phyloP scores from a whole-genome alignment of 2,329 filamentous ascomycete genomes.

The Pezicula radicicola region DNA sequence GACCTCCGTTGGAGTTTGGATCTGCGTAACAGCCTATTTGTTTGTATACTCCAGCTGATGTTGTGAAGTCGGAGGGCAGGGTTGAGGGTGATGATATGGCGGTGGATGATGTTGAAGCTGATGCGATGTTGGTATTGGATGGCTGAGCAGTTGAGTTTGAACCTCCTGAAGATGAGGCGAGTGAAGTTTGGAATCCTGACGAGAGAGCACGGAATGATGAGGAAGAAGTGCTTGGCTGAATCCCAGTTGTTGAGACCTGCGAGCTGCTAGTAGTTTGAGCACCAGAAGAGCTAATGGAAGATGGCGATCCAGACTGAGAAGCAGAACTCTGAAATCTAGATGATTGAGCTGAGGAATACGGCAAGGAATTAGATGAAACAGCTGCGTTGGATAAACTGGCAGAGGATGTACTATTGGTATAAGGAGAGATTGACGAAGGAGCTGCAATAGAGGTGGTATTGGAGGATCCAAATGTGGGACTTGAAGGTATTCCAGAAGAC shows the following conservation, averaged over 20 bases:
- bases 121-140: neutral
- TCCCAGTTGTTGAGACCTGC: too few species aligned
- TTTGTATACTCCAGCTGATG: neutral
- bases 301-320: neutral
- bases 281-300: neutral
- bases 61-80: neutral
- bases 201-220: neutral
- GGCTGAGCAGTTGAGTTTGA: neutral
- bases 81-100: neutral
- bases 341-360: neutral
- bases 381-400: neutral
- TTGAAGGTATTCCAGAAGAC: neutral
- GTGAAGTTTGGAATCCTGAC: neutral
- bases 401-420: neutral
- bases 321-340: neutral
- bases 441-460: neutral
- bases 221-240: too few species aligned
- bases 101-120: neutral
- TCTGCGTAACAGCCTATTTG: neutral
- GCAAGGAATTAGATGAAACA: neutral
- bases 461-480: neutral
- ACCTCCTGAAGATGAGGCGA: neutral
- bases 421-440: neutral
- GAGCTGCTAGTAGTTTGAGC: too few species aligned
- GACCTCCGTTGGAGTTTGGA: neutral